Conservation (phyloP, 2,329 filamentous ascomycete genomes). For the Talaromyces sp. region DNA sequence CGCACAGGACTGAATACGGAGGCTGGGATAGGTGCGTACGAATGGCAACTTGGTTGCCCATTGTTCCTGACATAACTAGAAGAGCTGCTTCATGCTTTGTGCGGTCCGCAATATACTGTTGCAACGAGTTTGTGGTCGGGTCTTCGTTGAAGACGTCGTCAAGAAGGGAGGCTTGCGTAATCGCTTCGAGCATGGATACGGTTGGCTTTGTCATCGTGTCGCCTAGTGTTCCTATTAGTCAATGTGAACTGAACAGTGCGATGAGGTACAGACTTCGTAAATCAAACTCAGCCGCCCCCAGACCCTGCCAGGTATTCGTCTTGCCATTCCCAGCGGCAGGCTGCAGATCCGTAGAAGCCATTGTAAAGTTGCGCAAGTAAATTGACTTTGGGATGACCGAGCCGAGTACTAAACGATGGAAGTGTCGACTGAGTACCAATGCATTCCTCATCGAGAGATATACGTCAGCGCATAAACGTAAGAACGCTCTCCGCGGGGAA, state of each 20-base stretch:
- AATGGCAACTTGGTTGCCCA: conserved; percentile 87
- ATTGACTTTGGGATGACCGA: conserved; percentile 14
- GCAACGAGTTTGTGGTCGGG: conserved; percentile 70
- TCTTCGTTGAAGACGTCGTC: conserved; percentile 87
- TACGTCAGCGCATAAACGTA: not conserved
- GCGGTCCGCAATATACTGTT: conserved; percentile 68
- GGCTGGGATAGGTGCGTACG: conserved; percentile 74
- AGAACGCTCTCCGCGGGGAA: not conserved
- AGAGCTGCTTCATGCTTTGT: conserved; percentile 73
- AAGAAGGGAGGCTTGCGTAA: conserved; percentile 68
- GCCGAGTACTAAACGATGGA: not conserved
- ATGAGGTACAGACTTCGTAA: conserved; percentile 46
- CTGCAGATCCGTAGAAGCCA: conserved; percentile 24
- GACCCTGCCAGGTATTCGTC: conserved; percentile 37
- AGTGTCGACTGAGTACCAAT: conserved; percentile 18
- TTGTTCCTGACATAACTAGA: conserved; percentile 84
- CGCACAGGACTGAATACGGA: conserved; percentile 75
- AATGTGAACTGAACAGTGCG: no score
- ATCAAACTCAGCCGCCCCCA: conserved; percentile 56
- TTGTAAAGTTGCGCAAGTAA: conserved; percentile 20
- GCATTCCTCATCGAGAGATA: conserved; percentile 13
- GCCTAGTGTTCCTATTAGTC: conserved; percentile 37
- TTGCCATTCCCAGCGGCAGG: conserved; percentile 22
- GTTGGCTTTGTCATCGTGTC: conserved; percentile 75
- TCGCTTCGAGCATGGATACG: conserved; percentile 74